Base-by-base conservation (phyloP, 768 basidiomycete species). In the Termitomyces sp. region DNA sequence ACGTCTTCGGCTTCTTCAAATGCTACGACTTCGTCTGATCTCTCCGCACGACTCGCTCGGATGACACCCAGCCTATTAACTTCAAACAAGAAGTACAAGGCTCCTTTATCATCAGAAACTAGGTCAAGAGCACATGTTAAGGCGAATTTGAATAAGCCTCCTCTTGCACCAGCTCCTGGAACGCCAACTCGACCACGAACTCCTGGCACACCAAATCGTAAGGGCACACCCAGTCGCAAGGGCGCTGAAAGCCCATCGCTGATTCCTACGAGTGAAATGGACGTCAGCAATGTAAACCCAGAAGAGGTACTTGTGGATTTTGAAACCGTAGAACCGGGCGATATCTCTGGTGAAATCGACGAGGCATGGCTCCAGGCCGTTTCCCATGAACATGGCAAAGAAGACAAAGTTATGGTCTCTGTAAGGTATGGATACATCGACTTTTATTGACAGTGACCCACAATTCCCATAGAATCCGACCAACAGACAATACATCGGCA, bases 391-490 rank as follows among this genome's bases (percentile, higher is more conserved):
- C 81, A 85, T 56, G 85, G 86, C n/a, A 83, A 80, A 49, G 82
- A 89, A 51, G 90, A 92, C 67, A 92, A 93, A 66, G 91, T 92
- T 42, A 84, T 93, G 68, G 91, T 93, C 20, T 91, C 91, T 23
- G 78, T 94, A 60, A 79, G 89, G 89, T 89, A 58, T 47, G 66
- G 55, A n/a, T 39, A 46, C 31, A 54, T 4, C 59, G 42, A 39
- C 20, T 56, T 50, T 44, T 15, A 33, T 10, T 43, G 53, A 44
- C 65, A 35, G 50, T 51, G 35, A 41, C 7, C 20, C 7, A 23
- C 53, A 44, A 6, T 45, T 12, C 12, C 15, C 29, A 20, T 35
- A 91, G 89, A 61, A 75, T 91, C 13, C 85, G 87, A 48, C 87
- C 89, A 5, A 75, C 83, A 0, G 68, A 74, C 11, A 67, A 66